Evolutionary conservation across 2,329 filamentous ascomycete species (phyloP), one percentile per base, ranked within the genome.

Genomic region (Fusarium graminum): DNA sequence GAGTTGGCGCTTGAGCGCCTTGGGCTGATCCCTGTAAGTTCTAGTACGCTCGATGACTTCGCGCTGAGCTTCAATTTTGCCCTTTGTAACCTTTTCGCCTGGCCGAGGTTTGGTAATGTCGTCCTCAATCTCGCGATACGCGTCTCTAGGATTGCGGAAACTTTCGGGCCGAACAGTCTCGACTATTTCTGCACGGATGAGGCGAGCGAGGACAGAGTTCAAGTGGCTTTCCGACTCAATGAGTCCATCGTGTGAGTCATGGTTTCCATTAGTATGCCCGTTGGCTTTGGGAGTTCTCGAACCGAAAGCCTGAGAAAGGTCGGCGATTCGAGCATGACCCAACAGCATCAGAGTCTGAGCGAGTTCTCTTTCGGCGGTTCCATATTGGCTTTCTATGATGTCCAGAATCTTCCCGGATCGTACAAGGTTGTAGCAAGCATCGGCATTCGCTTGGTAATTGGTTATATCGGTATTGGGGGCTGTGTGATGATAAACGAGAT

Each of bases 361-460:
- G 38, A 97, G 83, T 63, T 89, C 87, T 56, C 88, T 87, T 29
- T 93, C 93, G 63, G 88, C 85, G n/a, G 83, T 80, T 17, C 94
- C 94, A 74, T 93, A 90, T 69, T 90, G 87, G 32, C 85, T 85
- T 68, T 93, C 88, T 41, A 95, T 85, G 60, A 92, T 82, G 66
- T 93, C 87, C 28, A 95, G 80, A 38, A 97, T 91, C 78, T 93
- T 95, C 41, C 93, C 93, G 6, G 88, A 87, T 58, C 95, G 91
- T 36, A 94, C 83, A 41, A 97, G 83, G 69, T 90, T 90, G 79
- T 98, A 98, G 66, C 93, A 92, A 63, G 90, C 88, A 68, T 88
- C 83, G 74, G 89, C 83, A 72, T 97, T 93, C 59, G 93, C 91
- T 76, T 97, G 92, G 80, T 98, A 99, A 75, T 88, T 88, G 25